A percentile compares a stretch with the other conserved stretches of the same genome.
Evolutionary conservation across 352 stramenopile species (phyloP).

Genomic region (Phytophthora podocarpi): DNA sequence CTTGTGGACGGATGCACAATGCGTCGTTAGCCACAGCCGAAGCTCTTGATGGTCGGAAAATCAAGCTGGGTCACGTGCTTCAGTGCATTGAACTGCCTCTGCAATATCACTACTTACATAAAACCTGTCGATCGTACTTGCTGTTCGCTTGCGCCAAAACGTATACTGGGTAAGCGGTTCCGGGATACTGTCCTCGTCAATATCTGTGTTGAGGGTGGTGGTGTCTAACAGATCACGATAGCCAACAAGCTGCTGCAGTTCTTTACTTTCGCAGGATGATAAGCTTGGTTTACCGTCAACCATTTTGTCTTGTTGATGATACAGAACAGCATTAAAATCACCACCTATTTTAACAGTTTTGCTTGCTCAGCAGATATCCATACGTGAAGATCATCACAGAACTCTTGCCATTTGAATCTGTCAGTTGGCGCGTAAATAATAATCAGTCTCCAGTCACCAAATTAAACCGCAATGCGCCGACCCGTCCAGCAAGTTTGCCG

Average conservation of each 20-base stretch:
- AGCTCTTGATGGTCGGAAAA: not conserved
- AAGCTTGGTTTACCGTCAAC: too few species aligned
- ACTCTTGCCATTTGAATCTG: not conserved
- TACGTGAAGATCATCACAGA: not conserved
- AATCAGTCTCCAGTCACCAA: not conserved
- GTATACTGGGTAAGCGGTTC: conserved; percentile 1
- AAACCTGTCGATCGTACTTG: not conserved
- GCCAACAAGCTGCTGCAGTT: too few species aligned
- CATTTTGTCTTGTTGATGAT: too few species aligned
- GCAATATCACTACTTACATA: not conserved
- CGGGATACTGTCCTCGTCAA: not conserved
- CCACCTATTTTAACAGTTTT: not conserved
- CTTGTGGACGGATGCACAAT: too few species aligned
- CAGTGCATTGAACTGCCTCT: not conserved
- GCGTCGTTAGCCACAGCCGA: not conserved
- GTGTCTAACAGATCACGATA: too few species aligned
- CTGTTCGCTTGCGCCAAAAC: not conserved
- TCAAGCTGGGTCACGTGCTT: not conserved
- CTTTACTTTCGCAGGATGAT: too few species aligned
- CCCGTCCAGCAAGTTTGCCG: not conserved
- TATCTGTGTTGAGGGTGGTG: not conserved
- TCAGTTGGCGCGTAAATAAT: conserved; percentile 1
- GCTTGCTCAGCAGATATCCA: not conserved
- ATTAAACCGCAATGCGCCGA: not conserved
- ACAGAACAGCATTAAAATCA: conserved; percentile 3